Conservation (phyloP, 1,284 basidiomycete genomes). For the Phellopilus nigrolimitatus region DNA sequence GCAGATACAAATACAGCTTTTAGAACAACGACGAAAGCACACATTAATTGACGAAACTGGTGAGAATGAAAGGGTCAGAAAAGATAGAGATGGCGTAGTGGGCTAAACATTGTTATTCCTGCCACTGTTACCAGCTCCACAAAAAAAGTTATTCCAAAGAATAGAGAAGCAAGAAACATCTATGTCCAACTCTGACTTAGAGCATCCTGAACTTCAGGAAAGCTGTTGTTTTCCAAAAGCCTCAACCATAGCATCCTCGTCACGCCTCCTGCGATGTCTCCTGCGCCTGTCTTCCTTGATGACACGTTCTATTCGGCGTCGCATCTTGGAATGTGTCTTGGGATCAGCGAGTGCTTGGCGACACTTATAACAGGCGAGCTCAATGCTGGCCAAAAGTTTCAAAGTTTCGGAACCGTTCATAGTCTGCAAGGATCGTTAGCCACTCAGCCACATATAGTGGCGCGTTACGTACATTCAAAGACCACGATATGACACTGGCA, state of each 20-base stretch:
- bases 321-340: conserved; percentile 52
- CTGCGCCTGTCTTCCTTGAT: conserved; percentile 77
- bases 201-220: conserved; percentile 21
- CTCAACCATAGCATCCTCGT: conserved; percentile 73
- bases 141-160: not conserved
- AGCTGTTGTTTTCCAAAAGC: conserved; percentile 64
- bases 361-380: conserved; percentile 72
- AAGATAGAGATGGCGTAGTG: not conserved
- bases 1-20: conserved; percentile 13
- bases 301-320: conserved; percentile 65
- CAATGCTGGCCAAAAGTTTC: conserved; percentile 71
- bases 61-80: conserved; percentile 7
- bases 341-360: conserved; percentile 62
- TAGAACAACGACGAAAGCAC: not conserved
- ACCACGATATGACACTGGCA: conserved; percentile 74
- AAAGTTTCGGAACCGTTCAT: conserved; percentile 76
- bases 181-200: not conserved
- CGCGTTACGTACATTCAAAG: conserved; percentile 56
- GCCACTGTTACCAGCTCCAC: too few species aligned
- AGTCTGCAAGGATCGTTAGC: conserved; percentile 40
- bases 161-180: conserved; percentile 10
- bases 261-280: conserved; percentile 72
- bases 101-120: not conserved
- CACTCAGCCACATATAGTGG: conserved; percentile 3
- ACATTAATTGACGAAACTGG: conserved; percentile 6